Conservation (phyloP, 768 basidiomycete genomes). For the Lenzites betulinus region DNA sequence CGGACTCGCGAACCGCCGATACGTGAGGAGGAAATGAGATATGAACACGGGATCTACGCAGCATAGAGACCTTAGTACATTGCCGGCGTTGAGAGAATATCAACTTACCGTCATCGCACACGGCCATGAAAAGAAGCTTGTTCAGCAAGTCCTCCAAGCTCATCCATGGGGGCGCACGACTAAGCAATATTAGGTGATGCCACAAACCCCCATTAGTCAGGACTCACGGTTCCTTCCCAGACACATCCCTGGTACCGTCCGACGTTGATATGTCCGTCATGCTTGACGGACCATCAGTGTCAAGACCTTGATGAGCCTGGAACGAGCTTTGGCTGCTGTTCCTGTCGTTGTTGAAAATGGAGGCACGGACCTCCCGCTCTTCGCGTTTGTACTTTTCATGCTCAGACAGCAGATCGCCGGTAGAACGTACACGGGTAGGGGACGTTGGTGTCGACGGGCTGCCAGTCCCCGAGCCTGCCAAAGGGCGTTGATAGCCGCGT, state of each 20-base stretch:
- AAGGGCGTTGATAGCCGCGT: constrained; percentile 15
- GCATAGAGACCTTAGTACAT: neutral
- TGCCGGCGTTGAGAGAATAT: constrained; percentile 4
- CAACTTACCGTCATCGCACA: constrained; percentile 77
- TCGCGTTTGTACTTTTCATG: constrained; percentile 27
- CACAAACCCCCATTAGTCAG: neutral
- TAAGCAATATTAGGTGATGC: constrained; percentile 22
- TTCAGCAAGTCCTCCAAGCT: constrained; percentile 79
- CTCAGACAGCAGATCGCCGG: constrained; percentile 54
- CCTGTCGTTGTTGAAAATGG: constrained; percentile 1
- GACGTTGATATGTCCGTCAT: constrained; percentile 25
- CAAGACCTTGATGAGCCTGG: constrained; percentile 9
- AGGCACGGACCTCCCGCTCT: constrained; percentile 21
- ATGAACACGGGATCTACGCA: constrained; percentile 71
- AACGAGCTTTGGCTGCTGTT: constrained; percentile 18
- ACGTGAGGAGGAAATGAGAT: constrained; percentile 80
- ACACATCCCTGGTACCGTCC: constrained; percentile 25
- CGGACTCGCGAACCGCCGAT: constrained; percentile 80
- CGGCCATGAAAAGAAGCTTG: constrained; percentile 78
- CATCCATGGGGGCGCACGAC: constrained; percentile 68
- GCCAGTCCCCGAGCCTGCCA: constrained; percentile 18
- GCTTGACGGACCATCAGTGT: constrained; percentile 12
- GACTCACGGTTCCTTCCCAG: constrained; percentile 54
- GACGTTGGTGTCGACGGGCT: constrained; percentile 42
- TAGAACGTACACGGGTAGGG: constrained; percentile 56